Evolutionary conservation across 345 rosid genomes (phyloP), one percentile per base, ranked within the genome.

Genomic region (Eutrema heterophyllum): DNA sequence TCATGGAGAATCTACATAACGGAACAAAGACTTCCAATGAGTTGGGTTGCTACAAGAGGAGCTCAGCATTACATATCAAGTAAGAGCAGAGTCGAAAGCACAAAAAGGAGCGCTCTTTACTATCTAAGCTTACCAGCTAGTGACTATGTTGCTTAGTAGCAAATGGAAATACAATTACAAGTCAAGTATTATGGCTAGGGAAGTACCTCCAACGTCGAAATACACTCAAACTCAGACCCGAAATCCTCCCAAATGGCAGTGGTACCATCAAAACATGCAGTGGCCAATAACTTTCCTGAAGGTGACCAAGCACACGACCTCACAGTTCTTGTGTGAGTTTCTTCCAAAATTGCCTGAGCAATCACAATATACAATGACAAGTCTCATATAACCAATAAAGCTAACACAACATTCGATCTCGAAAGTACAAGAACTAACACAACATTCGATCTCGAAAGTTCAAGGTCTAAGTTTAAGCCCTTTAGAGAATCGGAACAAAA

Each of bases 241-340:
- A 70, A 61, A 64, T 86, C 79, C 78, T 90, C 88, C 99, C 99
- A 95, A 59, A 90, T 88, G 13, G 85, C 93, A 74, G 89, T 84
- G 67, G 96, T 89, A 69, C 90, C 99, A 71, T 95, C 99, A 56
- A 95, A 95, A 82, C 99, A 88, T 3, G 85, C 92, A 36, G 99
- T 88, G 49, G 97, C 97, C 70, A 95, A 70, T 56, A 86, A 72
- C 74, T 80, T 83, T 76, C 99, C 99, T 0, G 81, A 80, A 0
- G 97, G 93, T 1, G 97, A 92, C 99, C 97, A 95, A 40, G 91
- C 86, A 72, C 99, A n/a, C n/a, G n/a, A n/a, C n/a, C n/a, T n/a
- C n/a, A n/a, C n/a, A n/a, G n/a, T n/a, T n/a, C n/a, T n/a, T n/a
- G n/a, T n/a, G n/a, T n/a, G n/a, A n/a, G n/a, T n/a, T n/a, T n/a